Base-by-base conservation (phyloP, 1,284 basidiomycete genomes). In the Ganoderma meredithae region DNA sequence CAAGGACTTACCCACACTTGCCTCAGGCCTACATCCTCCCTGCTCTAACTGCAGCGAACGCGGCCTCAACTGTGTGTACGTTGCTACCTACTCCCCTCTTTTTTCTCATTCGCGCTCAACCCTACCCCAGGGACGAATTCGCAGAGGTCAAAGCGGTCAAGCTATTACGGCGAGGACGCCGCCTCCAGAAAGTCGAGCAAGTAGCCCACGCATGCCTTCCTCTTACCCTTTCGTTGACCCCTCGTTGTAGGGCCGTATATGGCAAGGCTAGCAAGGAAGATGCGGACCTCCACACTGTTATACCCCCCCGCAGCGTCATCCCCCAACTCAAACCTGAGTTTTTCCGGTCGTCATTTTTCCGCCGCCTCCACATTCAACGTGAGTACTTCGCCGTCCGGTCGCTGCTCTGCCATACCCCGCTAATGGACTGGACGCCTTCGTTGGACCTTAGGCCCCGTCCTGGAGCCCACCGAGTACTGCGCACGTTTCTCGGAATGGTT, bases 21-120 rank as follows among this genome's bases (percentile, higher is more conserved):
- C 76, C 60, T 81, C 82, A 36, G 83, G 83, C 27, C 88, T 85
- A 62, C 85, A 83, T 70, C 85, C 88, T 9, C 87, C 85, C 61
- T 97, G 95, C 79, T 93, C 94, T 8, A 96, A 96, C 78, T 97
- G 95, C 81, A 88, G 85, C 75, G 94, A 95, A 78, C 89, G 95
- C 62, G 90, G 89, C 17, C 86, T 95, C 43, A 94, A 94, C 85
- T 96, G 95, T 87, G 85, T 91, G 89, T 91, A 81, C 82, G 95
- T 72, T 47, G 31, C 68, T 40, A 53, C 67, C n/a, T 63, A 27
- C 64, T 63, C 43, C 62, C 22, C 44, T 60, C 22, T 41, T 19
- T 39, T 8, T 17, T 31, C 68, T 31, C 53, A 8, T 60, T 39
- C 31, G 43, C 33, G 40, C 25, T 70, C 53, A 67, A 66, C 15